Conservation (phyloP, 192 early-diverging fungal genomes). For the Coemansia sp. region DNA sequence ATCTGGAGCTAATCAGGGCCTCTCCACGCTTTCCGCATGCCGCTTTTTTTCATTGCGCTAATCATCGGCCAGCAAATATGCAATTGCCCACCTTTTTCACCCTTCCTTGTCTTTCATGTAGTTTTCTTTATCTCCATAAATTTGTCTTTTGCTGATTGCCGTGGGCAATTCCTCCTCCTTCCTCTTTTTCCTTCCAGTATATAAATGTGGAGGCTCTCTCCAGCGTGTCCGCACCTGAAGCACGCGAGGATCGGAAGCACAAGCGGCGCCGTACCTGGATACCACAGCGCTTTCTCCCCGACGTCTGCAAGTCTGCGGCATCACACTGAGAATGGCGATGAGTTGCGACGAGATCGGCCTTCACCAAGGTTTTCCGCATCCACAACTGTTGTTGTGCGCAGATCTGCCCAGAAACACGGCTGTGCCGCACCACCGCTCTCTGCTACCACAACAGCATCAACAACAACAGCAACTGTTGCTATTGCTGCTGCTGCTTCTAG, state of each 20-base stretch:
- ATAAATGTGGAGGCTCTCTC: slow-evolving; percentile 4
- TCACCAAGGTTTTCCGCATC: no score
- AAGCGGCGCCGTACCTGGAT: background rate
- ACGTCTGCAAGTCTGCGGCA: background rate
- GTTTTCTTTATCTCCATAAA: background rate
- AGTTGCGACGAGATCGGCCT: no score
- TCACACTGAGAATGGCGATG: no score
- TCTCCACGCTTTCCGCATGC: background rate
- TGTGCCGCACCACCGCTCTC: no score
- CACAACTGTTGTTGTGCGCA: no score
- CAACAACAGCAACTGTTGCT: no score
- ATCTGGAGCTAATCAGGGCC: no score
- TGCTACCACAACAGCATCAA: no score
- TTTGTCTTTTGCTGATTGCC: background rate
- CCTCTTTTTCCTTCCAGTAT: background rate
- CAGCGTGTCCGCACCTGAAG: background rate
- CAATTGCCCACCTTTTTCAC: background rate
- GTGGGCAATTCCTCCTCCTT: background rate
- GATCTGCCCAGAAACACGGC: no score
- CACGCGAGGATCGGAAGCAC: background rate
- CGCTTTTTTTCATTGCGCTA: background rate
- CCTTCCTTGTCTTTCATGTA: background rate
- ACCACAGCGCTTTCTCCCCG: background rate
- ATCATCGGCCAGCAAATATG: background rate
- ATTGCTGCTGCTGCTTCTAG: no score